A percentile compares a stretch with the other conserved stretches of the same genome.
Conservation (phyloP, 805 yeast species). For the Myxozyma neglecta region DNA sequence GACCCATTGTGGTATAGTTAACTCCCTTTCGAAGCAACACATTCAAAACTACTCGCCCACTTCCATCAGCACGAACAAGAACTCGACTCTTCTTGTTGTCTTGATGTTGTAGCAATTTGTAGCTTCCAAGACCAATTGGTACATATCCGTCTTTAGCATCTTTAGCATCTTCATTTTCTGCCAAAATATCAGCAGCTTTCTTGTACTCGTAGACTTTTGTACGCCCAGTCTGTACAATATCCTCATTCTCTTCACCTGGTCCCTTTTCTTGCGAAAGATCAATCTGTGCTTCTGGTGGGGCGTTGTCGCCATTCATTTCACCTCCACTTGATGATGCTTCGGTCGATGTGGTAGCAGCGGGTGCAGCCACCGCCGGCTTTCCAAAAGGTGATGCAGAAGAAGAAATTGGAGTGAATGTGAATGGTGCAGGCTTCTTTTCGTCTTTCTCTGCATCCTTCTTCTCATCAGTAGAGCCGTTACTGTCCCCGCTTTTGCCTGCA, state of each 20-base stretch:
- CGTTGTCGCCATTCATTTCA: slow-evolving; percentile 16
- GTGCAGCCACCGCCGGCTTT: slow-evolving; percentile 13
- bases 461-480: not conserved
- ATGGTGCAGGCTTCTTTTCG: not conserved
- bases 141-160: slow-evolving; percentile 44
- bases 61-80: slow-evolving; percentile 84
- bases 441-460: not conserved
- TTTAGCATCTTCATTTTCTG: slow-evolving; percentile 22
- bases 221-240: slow-evolving; percentile 58
- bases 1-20: slow-evolving; percentile 60
- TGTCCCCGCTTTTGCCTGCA: not conserved
- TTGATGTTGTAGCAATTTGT: slow-evolving; percentile 66
- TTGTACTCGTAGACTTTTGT: slow-evolving; percentile 68
- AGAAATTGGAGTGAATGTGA: slow-evolving; percentile 20
- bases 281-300: slow-evolving; percentile 44
- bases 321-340: not conserved
- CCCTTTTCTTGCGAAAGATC: slow-evolving; percentile 56
- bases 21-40: slow-evolving; percentile 43
- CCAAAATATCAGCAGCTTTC: slow-evolving; percentile 46
- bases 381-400: slow-evolving; percentile 35
- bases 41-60: slow-evolving; percentile 75
- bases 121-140: slow-evolving; percentile 76
- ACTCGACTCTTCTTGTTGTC: slow-evolving; percentile 65
- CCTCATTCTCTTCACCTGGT: slow-evolving; percentile 88
- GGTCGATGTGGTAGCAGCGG: not conserved